Evolutionary conservation across 176 grass and related monocot genomes (phyloP).

Genomic region (Elymus sibiricus): DNA sequence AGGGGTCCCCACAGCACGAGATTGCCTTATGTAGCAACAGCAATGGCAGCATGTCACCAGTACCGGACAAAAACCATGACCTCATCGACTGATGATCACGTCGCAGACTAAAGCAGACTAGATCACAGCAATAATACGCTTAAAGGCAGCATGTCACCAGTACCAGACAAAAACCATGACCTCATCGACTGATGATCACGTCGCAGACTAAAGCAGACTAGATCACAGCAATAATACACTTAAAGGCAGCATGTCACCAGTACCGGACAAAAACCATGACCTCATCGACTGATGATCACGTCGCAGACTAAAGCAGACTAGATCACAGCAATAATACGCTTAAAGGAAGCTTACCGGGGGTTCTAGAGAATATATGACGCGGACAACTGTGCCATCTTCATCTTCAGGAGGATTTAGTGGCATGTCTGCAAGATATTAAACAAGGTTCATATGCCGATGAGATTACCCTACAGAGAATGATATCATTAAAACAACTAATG

Average conservation of each 20-base stretch:
- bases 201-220: too few species aligned
- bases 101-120: too few species aligned
- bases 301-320: background rate
- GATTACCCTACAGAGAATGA: background rate
- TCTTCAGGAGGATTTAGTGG: slow-evolving; percentile 62
- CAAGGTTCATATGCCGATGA: background rate
- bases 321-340: too few species aligned
- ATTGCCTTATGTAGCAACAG: background rate
- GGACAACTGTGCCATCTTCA: slow-evolving; percentile 68
- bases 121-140: too few species aligned
- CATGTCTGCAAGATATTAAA: slow-evolving; percentile 53
- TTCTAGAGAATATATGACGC: slow-evolving; percentile 73
- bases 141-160: too few species aligned
- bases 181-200: too few species aligned
- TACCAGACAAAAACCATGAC: too few species aligned
- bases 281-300: too few species aligned
- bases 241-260: too few species aligned
- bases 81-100: background rate
- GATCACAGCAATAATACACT: too few species aligned
- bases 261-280: too few species aligned
- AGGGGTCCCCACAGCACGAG: background rate
- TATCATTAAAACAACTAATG: background rate
- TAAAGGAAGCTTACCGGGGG: slow-evolving; percentile 52
- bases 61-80: background rate
- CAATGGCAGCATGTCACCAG: background rate